Evolutionary conservation across 2,329 filamentous ascomycete species (phyloP).

Genomic region (Diaporthe humulicola): DNA sequence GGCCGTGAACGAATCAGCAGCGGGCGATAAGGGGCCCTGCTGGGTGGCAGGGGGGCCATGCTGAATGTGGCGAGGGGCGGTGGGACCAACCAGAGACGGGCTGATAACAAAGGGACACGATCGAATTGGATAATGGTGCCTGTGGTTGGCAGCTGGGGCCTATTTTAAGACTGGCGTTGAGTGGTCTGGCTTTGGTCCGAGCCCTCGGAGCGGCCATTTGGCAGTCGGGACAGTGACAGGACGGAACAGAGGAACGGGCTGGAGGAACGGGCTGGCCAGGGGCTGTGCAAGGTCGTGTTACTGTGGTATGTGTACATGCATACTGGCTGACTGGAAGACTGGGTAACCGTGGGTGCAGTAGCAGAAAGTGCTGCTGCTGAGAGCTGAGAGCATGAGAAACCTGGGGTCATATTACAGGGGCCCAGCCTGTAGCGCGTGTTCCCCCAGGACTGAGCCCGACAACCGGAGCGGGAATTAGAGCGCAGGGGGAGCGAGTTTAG

Average conservation of each 20-base stretch:
- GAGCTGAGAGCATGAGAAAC: background rate
- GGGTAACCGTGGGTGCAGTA: background rate
- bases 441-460: background rate
- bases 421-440: background rate
- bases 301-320: background rate
- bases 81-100: slow-evolving; percentile 26
- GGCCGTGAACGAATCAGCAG: background rate
- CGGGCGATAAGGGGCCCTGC: slow-evolving; percentile 1
- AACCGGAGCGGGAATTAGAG: slow-evolving; percentile 30
- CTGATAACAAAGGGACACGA: slow-evolving; percentile 29
- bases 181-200: slow-evolving; percentile 17
- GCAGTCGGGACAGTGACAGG: background rate
- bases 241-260: background rate
- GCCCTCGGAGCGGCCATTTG: slow-evolving; percentile 25
- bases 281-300: background rate
- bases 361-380: background rate
- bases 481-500: slow-evolving; percentile 10
- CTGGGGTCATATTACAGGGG: background rate
- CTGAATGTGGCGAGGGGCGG: slow-evolving; percentile 10
- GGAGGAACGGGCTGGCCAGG: background rate
- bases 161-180: background rate
- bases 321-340: too few relatives aligned
- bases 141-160: background rate
- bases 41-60: background rate
- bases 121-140: slow-evolving; percentile 20